A percentile compares a stretch with the other conserved stretches of the same genome.
Evolutionary conservation across 2,329 filamentous ascomycete species (phyloP).

Genomic region (Xylaria sp.): DNA sequence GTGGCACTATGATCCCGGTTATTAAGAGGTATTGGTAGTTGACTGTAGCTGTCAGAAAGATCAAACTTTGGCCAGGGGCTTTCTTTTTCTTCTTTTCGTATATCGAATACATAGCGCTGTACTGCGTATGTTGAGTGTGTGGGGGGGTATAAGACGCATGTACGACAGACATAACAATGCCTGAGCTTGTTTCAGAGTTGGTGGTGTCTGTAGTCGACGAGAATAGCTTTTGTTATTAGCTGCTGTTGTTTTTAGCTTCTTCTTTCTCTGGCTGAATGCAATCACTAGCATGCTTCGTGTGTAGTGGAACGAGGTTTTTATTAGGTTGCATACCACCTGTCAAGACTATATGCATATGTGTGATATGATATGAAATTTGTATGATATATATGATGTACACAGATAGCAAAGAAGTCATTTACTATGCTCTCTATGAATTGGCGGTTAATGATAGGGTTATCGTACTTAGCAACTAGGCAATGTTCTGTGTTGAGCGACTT

Average conservation of each 20-base stretch:
- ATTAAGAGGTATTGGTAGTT: not conserved
- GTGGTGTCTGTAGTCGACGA: constrained; percentile 11
- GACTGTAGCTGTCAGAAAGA: not conserved
- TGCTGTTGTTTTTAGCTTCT: not conserved
- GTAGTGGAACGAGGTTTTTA: not conserved
- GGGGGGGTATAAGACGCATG: not conserved
- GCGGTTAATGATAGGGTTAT: too few relatives aligned
- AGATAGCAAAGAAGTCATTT: too few relatives aligned
- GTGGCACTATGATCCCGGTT: not conserved
- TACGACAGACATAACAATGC: not conserved
- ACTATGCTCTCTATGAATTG: too few relatives aligned
- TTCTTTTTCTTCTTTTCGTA: not conserved
- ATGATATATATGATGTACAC: too few relatives aligned
- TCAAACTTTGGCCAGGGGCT: not conserved
- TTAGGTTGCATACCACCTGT: not conserved
- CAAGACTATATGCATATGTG: not conserved
- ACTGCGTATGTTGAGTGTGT: not conserved
- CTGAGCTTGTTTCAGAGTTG: constrained; percentile 22
- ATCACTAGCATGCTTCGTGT: not conserved
- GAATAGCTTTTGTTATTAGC: not conserved
- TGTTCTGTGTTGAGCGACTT: too few relatives aligned
- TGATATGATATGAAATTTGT: too few relatives aligned
- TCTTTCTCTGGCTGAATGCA: not conserved
- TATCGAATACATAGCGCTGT: not conserved
- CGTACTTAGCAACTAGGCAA: too few relatives aligned